Evolutionary conservation across 2,329 filamentous ascomycete genomes (phyloP).

Genomic region (Onygena corvina): DNA sequence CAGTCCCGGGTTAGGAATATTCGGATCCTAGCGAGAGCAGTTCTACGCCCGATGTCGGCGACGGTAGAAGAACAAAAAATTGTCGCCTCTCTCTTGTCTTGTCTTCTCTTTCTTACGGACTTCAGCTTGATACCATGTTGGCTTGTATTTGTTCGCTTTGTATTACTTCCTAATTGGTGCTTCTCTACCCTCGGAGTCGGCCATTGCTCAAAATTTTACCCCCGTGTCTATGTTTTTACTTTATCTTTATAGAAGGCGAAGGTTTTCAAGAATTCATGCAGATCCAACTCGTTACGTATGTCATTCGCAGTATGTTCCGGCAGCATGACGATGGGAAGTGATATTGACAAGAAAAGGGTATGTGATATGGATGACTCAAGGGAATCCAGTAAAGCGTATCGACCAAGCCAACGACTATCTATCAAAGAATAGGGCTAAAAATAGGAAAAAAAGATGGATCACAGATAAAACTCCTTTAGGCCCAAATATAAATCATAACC

Average conservation of each 20-base stretch:
- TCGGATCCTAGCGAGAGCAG: too few species aligned
- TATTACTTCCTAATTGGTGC: not conserved
- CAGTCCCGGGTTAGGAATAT: slow-evolving; percentile 22
- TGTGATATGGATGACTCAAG: not conserved
- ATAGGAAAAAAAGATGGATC: not conserved
- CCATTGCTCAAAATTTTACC: not conserved
- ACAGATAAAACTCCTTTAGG: not conserved
- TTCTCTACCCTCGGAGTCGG: too few species aligned
- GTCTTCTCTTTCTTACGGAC: too few species aligned
- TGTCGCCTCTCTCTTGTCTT: too few species aligned
- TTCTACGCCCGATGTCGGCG: too few species aligned
- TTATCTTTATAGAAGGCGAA: not conserved
- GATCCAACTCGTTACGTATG: too few species aligned
- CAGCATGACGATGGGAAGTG: not conserved
- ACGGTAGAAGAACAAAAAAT: too few species aligned
- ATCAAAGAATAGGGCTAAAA: not conserved
- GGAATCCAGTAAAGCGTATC: not conserved
- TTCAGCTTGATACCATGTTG: too few species aligned
- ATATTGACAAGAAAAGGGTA: not conserved
- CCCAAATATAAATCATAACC: not conserved
- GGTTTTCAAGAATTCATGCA: too few species aligned
- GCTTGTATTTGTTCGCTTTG: too few species aligned
- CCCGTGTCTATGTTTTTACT: not conserved
- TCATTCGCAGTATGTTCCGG: too few species aligned
- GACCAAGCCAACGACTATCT: not conserved